Evolutionary conservation across 163 green algal species (phyloP).

Genomic region (Smithsoniella earleae): DNA sequence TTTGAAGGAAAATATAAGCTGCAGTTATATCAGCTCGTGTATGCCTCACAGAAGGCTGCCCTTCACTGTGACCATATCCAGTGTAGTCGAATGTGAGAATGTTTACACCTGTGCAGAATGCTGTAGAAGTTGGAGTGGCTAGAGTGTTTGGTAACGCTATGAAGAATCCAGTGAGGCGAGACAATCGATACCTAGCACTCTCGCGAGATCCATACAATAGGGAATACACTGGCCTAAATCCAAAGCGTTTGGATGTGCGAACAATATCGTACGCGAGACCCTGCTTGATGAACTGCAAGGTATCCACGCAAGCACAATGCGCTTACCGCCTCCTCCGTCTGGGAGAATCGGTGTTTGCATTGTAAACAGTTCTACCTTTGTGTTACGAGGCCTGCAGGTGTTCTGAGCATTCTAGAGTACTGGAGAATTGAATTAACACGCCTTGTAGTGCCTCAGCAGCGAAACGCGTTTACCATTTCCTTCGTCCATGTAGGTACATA

Average conservation of each 20-base stretch:
- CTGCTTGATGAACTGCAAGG: neutral
- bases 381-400: neutral
- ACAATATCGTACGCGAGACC: conserved; percentile 44
- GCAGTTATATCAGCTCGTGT: conserved; percentile 60
- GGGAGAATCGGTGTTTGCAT: neutral
- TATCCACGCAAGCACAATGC: conserved; percentile 23
- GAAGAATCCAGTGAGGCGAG: neutral
- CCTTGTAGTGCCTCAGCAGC: neutral
- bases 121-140: no score
- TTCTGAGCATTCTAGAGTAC: neutral
- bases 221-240: conserved; percentile 1
- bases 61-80: conserved; percentile 59
- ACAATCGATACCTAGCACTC: neutral
- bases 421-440: neutral
- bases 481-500: neutral
- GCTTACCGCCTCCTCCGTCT: conserved; percentile 11
- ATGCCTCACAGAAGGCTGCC: conserved; percentile 47
- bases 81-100: conserved; percentile 46
- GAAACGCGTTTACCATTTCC: neutral
- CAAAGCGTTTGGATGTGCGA: conserved; percentile 26
- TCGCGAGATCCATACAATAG: neutral
- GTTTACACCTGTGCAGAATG: no score
- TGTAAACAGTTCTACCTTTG: neutral
- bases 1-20: conserved; percentile 43
- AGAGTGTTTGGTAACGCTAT: no score